Evolutionary conservation across 2,329 filamentous ascomycete species (phyloP).

Genomic region (Exserohilum rostratum): DNA sequence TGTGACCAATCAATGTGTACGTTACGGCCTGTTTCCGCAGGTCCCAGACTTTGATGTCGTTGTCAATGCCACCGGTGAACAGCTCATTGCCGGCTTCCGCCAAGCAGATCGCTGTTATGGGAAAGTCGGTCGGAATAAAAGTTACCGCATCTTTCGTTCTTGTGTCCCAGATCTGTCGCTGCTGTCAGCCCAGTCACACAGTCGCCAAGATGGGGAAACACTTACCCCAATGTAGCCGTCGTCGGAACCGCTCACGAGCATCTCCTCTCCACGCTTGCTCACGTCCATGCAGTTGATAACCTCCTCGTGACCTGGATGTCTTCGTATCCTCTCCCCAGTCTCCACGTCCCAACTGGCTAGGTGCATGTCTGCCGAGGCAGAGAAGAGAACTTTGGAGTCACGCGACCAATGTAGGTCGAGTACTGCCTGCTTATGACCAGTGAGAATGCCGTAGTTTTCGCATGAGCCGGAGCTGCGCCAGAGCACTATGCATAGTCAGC

Average conservation of each 20-base stretch:
- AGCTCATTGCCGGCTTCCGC: conserved; percentile 94
- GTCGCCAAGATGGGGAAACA: neutral
- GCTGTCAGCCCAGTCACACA: conserved; percentile 20
- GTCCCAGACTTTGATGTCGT: conserved; percentile 97
- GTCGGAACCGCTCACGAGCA: conserved; percentile 89
- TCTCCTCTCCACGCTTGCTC: conserved; percentile 85
- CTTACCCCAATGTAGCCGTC: conserved; percentile 81
- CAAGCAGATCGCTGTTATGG: conserved; percentile 88
- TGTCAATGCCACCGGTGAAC: conserved; percentile 93
- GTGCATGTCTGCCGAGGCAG: conserved; percentile 91
- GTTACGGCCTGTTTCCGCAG: conserved; percentile 86
- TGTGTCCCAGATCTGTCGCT: conserved; percentile 81
- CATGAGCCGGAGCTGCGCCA: conserved; percentile 94
- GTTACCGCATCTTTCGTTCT: conserved; percentile 86
- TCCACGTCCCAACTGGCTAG: conserved; percentile 95
- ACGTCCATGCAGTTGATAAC: conserved; percentile 93
- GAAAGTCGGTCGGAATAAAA: conserved; percentile 88
- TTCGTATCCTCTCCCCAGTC: conserved; percentile 87
- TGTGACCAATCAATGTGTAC: conserved; percentile 87
- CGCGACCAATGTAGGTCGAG: conserved; percentile 96
- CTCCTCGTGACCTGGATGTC: conserved; percentile 92
- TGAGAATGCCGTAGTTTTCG: conserved; percentile 90
- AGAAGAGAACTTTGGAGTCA: conserved; percentile 88
- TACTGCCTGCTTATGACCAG: conserved; percentile 87
- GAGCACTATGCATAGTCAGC: conserved; percentile 66